A percentile compares a stretch with the other conserved stretches of the same genome.
These are phyloP conservation scores for Mortierella antarctica DNA, from an alignment of 192 early-diverging fungal genomes.

Conservation along the genomic window DNA sequence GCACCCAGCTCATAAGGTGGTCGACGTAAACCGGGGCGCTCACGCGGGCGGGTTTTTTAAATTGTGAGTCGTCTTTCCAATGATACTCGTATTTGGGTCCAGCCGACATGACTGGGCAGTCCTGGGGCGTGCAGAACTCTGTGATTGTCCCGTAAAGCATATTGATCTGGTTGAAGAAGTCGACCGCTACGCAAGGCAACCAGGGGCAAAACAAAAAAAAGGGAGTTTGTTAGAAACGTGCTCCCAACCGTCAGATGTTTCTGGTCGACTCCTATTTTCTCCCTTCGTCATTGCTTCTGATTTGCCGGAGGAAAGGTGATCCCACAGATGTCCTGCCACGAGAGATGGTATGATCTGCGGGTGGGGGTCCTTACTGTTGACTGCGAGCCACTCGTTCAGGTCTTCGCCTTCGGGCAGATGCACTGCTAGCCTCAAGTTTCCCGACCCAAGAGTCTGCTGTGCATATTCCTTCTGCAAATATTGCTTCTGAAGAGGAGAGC, in stretches of 20 bases:
- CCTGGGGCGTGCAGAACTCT: conserved; percentile 88
- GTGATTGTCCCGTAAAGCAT: conserved; percentile 90
- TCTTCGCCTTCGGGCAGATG: conserved; percentile 90
- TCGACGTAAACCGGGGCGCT: conserved; percentile 93
- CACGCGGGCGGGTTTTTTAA: conserved; percentile 88
- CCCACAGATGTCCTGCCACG: too few relatives aligned
- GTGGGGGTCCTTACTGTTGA: conserved; percentile 67
- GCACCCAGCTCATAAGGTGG: conserved; percentile 87
- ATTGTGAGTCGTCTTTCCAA: conserved; percentile 86
- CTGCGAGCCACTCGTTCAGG: conserved; percentile 92
- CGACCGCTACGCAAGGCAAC: conserved; percentile 65
- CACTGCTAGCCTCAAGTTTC: conserved; percentile 82
- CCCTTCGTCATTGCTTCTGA: too few relatives aligned
- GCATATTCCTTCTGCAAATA: conserved; percentile 72
- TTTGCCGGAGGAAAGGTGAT: too few relatives aligned
- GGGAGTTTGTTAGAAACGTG: neutral
- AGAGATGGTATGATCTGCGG: neutral
- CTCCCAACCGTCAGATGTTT: too few relatives aligned
- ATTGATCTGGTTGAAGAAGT: conserved; percentile 98
- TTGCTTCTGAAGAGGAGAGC: conserved; percentile 67
- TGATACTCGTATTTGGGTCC: conserved; percentile 87
- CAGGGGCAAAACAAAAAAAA: neutral
- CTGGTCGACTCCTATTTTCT: too few relatives aligned
- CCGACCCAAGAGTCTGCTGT: conserved; percentile 78
- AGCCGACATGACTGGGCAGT: conserved; percentile 93